Evolutionary conservation across 179 eudicot species (phyloP).

Genomic region (Sideroxylon spinosum): DNA sequence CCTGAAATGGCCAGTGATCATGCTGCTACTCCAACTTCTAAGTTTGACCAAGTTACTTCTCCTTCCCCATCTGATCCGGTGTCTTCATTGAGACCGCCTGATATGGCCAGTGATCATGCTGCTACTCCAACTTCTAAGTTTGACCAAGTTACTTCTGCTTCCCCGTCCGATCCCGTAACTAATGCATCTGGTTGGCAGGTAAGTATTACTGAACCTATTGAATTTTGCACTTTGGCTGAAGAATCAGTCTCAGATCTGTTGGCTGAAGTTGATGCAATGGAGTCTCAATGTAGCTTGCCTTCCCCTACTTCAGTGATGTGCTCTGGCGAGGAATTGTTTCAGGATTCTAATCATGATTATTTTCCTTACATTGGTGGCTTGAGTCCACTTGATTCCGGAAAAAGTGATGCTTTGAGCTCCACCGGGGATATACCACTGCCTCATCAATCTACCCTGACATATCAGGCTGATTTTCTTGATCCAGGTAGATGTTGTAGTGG

Average conservation of each 20-base stretch:
- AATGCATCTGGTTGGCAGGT: conserved; percentile 54
- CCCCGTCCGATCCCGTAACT: conserved; percentile 30
- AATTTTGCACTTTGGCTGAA: conserved; percentile 77
- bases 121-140: conserved; percentile 26
- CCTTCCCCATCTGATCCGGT: not conserved
- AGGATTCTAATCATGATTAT: conserved; percentile 51
- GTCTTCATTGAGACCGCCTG: not conserved
- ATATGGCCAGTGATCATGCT: conserved; percentile 27
- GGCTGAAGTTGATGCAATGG: conserved; percentile 99
- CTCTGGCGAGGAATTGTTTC: conserved; percentile 59
- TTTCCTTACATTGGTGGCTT: conserved; percentile 57
- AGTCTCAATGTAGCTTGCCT: conserved; percentile 59
- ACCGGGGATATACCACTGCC: conserved; percentile 39
- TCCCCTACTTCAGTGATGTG: conserved; percentile 69
- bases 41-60: conserved; percentile 23
- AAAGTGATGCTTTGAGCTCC: conserved; percentile 48
- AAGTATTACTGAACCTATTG: conserved; percentile 52
- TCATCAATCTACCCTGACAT: conserved; percentile 29
- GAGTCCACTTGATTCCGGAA: conserved; percentile 48
- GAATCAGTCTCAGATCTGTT: conserved; percentile 91
- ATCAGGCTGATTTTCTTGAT: conserved; percentile 27
- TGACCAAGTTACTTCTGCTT: conserved; percentile 21
- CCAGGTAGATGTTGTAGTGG: conserved; percentile 22
- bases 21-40: conserved; percentile 26
- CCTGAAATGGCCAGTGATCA: conserved; percentile 29